These are phyloP conservation scores for Podaxis sp. DNA, from an alignment of 768 basidiomycete genomes.

Conservation along the genomic window DNA sequence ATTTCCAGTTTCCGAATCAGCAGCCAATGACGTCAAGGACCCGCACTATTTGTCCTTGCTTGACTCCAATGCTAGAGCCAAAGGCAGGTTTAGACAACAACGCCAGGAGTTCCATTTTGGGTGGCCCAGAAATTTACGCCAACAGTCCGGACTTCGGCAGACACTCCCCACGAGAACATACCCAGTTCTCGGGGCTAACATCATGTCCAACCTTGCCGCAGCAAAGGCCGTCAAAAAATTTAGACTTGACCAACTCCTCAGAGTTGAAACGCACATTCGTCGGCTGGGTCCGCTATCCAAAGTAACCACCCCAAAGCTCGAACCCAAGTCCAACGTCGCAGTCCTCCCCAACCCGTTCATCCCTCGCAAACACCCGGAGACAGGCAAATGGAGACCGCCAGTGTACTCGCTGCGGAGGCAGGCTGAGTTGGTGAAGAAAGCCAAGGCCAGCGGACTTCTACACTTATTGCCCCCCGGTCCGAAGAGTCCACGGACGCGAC, in stretches of 20 bases:
- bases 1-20: neutral
- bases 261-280: conserved; percentile 7
- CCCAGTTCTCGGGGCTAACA: neutral
- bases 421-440: conserved; percentile 75
- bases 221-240: conserved; percentile 41
- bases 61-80: neutral
- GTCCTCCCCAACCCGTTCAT: conserved; percentile 69
- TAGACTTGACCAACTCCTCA: conserved; percentile 28
- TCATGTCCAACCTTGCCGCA: conserved; percentile 19
- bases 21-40: neutral
- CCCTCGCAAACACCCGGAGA: conserved; percentile 55
- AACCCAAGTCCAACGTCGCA: neutral
- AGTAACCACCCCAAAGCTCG: conserved; percentile 37
- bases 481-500: conserved; percentile 36
- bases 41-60: neutral
- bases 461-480: conserved; percentile 70
- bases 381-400: conserved; percentile 67
- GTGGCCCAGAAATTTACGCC: conserved; percentile 3
- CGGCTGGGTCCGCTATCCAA: conserved; percentile 18
- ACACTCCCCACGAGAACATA: neutral
- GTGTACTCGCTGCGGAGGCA: conserved; percentile 75
- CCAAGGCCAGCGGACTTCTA: conserved; percentile 50
- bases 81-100: neutral
- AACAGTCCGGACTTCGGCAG: neutral
- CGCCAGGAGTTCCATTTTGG: neutral